phyloP scores from a whole-genome alignment of 2,329 filamentous ascomycete species.

The Claviceps africana region DNA sequence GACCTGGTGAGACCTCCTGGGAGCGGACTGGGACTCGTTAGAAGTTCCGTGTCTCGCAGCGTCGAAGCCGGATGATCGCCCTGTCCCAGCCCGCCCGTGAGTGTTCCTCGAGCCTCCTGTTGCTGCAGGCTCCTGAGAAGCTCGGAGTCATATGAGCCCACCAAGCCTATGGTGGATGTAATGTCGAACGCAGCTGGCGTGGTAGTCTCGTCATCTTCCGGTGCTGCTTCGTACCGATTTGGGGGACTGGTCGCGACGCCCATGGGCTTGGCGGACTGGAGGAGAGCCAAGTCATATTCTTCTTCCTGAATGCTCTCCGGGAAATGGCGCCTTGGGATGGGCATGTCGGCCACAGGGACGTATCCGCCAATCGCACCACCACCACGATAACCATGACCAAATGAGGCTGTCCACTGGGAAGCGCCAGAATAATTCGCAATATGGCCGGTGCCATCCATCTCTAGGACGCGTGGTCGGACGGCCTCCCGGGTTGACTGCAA shows the following conservation, averaged over 20 bases:
- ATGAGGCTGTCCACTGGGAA: conserved; percentile 15
- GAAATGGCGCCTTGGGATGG: conserved; percentile 10
- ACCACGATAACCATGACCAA: conserved; percentile 11
- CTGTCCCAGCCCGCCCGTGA: conserved; percentile 38
- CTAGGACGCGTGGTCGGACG: conserved; percentile 6
- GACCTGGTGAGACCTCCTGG: conserved; percentile 25
- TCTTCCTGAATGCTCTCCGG: conserved; percentile 23
- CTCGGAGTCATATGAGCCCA: conserved; percentile 27
- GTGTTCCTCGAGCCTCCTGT: conserved; percentile 38
- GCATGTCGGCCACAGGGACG: conserved; percentile 14
- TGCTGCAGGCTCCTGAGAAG: conserved; percentile 33
- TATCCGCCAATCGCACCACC: conserved; percentile 13
- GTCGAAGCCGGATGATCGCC: conserved; percentile 26
- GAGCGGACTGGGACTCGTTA: conserved; percentile 20
- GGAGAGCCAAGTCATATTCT: conserved; percentile 28
- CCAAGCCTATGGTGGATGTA: conserved; percentile 31
- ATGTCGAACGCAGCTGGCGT: conserved; percentile 27
- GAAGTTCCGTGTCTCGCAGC: conserved; percentile 36
- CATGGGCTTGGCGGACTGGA: conserved; percentile 27
- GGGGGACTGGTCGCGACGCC: conserved; percentile 13
- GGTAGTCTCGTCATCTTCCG: conserved; percentile 16
- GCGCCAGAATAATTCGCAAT: conserved; percentile 9
- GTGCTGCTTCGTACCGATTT: conserved; percentile 17
- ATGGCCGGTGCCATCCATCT: conserved; percentile 9
- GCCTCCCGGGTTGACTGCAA: neutral